These are phyloP conservation scores for Eimeria mitis DNA, from an alignment of 169 alveolate genomes.

Conservation along the genomic window DNA sequence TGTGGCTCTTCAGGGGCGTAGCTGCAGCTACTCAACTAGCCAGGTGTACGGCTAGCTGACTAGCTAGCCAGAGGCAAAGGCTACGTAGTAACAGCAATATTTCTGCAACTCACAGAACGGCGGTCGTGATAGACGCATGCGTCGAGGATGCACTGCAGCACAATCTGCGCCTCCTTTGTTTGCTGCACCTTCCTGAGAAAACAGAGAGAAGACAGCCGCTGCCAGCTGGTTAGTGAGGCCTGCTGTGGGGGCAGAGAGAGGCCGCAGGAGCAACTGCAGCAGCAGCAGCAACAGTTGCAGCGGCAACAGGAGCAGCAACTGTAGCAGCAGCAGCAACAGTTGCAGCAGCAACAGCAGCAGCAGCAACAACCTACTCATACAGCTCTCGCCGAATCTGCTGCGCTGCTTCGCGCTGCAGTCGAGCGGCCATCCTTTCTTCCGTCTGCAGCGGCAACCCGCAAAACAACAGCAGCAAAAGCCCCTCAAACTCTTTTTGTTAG, in stretches of 20 bases:
- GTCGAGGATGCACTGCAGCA: conserved; percentile 65
- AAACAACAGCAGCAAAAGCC: neutral
- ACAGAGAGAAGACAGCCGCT: neutral
- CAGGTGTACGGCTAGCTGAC: neutral
- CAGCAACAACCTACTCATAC: conserved; percentile 18
- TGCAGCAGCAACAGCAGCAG: conserved; percentile 1
- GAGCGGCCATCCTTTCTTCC: conserved; percentile 72
- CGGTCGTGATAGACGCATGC: conserved; percentile 68
- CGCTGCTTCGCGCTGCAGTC: conserved; percentile 62
- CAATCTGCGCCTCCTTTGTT: conserved; percentile 7
- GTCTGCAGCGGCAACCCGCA: conserved; percentile 22
- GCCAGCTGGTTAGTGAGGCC: neutral
- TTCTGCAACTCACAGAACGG: conserved; percentile 29
- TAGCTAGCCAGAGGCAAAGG: too few species aligned
- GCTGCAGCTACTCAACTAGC: neutral
- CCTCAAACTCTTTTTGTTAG: neutral
- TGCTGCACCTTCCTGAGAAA: conserved; percentile 15
- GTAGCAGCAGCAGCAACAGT: neutral
- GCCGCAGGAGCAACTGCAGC: neutral
- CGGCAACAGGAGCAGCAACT: neutral
- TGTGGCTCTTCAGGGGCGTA: neutral
- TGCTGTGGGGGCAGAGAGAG: neutral
- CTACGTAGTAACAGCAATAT: too few species aligned
- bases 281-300: neutral
- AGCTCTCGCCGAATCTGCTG: conserved; percentile 32